A percentile compares a stretch with the other conserved stretches of the same genome.
Evolutionary conservation across 345 rosid species (phyloP).

Genomic region (Citrus maxima): DNA sequence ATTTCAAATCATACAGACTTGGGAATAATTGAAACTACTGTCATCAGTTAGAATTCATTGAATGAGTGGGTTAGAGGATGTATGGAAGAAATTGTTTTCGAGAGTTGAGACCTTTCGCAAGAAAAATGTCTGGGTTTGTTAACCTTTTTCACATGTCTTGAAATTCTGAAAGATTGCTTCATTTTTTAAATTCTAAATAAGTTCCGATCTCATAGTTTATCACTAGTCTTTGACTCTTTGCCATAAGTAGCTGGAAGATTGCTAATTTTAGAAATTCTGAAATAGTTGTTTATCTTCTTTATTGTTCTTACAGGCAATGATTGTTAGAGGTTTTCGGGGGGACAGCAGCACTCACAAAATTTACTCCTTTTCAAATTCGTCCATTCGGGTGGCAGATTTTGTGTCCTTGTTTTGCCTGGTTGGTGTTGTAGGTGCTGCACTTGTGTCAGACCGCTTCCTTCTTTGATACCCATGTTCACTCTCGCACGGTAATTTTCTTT

Average conservation of each 20-base stretch:
- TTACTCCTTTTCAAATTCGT: conserved; percentile 53
- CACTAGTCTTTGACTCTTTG: background rate
- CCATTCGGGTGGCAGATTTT: conserved; percentile 52
- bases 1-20: background rate
- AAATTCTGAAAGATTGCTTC: too few species aligned
- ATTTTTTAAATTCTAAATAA: background rate
- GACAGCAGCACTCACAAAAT: conserved; percentile 68
- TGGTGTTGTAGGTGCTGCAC: conserved; percentile 57
- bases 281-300: background rate
- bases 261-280: background rate
- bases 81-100: background rate
- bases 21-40: background rate
- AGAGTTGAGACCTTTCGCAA: background rate
- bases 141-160: too few species aligned
- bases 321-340: conserved; percentile 89
- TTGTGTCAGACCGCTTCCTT: conserved; percentile 62
- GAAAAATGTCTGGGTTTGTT: background rate
- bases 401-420: conserved; percentile 58
- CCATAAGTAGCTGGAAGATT: background rate
- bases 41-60: background rate
- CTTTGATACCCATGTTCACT: conserved; percentile 24
- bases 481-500: conserved; percentile 1
- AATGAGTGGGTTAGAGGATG: background rate
- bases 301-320: conserved; percentile 75
- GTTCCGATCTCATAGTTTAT: background rate